These are phyloP conservation scores for Fusarium gaditjirri DNA, from an alignment of 2,329 filamentous ascomycete genomes.

Conservation along the genomic window DNA sequence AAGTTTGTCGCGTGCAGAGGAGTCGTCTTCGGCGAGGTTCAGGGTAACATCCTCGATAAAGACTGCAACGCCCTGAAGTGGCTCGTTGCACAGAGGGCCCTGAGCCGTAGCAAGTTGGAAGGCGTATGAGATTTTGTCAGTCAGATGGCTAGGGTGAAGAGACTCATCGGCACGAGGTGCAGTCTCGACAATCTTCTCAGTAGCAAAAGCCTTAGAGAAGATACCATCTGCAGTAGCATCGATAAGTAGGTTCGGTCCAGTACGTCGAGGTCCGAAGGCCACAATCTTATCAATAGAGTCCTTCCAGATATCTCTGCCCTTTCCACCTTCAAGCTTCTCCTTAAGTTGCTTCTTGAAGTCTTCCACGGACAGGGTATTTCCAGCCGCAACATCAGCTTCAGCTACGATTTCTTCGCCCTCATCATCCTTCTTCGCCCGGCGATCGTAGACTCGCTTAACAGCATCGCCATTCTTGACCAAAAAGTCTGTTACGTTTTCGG, in stretches of 20 bases:
- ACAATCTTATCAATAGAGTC: slow-evolving; percentile 81
- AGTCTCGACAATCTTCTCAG: slow-evolving; percentile 47
- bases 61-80: slow-evolving; percentile 91
- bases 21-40: slow-evolving; percentile 62
- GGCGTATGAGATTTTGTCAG: slow-evolving; percentile 90
- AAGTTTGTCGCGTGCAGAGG: slow-evolving; percentile 71
- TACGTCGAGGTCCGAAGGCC: slow-evolving; percentile 88
- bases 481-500: slow-evolving; percentile 83
- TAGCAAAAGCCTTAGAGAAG: slow-evolving; percentile 75
- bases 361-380: slow-evolving; percentile 72
- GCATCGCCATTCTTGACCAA: slow-evolving; percentile 81
- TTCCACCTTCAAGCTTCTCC: slow-evolving; percentile 74
- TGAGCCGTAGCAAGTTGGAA: slow-evolving; percentile 93
- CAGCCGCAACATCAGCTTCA: slow-evolving; percentile 68
- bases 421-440: slow-evolving; percentile 57
- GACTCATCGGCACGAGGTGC: slow-evolving; percentile 58
- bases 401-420: slow-evolving; percentile 58
- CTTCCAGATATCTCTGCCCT: slow-evolving; percentile 80
- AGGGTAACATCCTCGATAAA: slow-evolving; percentile 84
- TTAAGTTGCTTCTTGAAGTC: slow-evolving; percentile 83
- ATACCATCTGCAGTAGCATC: slow-evolving; percentile 80
- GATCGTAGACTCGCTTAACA: slow-evolving; percentile 83
- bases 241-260: slow-evolving; percentile 89
- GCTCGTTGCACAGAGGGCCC: slow-evolving; percentile 91
- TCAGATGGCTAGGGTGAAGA: slow-evolving; percentile 74